Evolutionary conservation across 106 monocot species (phyloP), one percentile per base, ranked within the genome.

Genomic region (Gastrodia elata): DNA sequence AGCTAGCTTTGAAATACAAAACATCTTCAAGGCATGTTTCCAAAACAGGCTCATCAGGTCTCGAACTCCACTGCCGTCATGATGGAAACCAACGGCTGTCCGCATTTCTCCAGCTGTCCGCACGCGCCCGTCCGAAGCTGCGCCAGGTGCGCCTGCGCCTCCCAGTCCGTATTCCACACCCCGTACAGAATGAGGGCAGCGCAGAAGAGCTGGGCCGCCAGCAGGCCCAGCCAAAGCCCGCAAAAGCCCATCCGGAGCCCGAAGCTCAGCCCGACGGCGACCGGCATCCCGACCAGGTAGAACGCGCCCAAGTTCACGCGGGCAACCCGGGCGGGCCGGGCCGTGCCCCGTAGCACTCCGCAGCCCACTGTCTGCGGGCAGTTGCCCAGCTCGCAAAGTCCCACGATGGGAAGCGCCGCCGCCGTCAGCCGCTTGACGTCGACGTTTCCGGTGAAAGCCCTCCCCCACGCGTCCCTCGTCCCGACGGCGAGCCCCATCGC

Each of bases 341-440:
- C 81, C 33, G 76, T 76, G 8, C 81, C 81, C 46, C 81, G 32
- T 67, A 81, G 27, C 2, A 81, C 81, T 0, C 81, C 81, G 49
- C 76, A 81, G 0, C 76, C 76, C 13, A 76, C 72, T 0, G 81
- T 81, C 72, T 81, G 81, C 39, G 81, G 81, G 55, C 81, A 81
- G 81, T 81, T 81, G 13, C 81, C 81, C 18, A 81, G 69, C 76
- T 81, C 81, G 67, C 81, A 81, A 16, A 76, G 39, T 46, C 81
- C 81, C 0, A 81, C 52, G 35, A 81, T 81, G 57, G 81, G 81
- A 71, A 81, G 52, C 20, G 76, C 76, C 27, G 72, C 75, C 37
- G 75, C 74, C 44, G 80, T 80, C 38, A 80, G 75, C 35, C 75
- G 68, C 18, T 75, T 34, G 52, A 80, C 75, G 36, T 80, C 75